Conservation (phyloP, 352 stramenopile species). For the Globisporangium middletonii region DNA sequence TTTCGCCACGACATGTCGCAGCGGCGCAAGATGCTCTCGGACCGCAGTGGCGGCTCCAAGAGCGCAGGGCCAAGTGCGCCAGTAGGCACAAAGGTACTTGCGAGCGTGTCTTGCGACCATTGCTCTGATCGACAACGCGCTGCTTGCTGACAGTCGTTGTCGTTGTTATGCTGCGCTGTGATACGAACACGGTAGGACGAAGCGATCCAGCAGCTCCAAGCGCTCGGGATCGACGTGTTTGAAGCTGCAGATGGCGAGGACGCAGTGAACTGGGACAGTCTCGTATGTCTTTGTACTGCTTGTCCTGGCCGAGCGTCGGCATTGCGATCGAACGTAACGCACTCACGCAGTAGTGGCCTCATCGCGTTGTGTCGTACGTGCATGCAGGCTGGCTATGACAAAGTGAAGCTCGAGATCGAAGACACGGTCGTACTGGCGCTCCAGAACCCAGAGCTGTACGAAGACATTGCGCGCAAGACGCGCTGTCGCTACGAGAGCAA, state of each 20-base stretch:
- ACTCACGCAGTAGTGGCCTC: too few relatives aligned
- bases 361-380: neutral
- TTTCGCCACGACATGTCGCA: constrained; percentile 64
- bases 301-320: neutral
- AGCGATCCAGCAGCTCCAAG: constrained; percentile 74
- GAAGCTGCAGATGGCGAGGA: constrained; percentile 52
- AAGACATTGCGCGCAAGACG: constrained; percentile 87
- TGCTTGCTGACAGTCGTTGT: neutral
- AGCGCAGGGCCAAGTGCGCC: neutral
- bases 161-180: constrained; percentile 1
- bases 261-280: constrained; percentile 73
- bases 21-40: constrained; percentile 46
- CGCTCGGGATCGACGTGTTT: constrained; percentile 78
- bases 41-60: constrained; percentile 12
- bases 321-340: too few relatives aligned
- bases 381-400: constrained; percentile 83
- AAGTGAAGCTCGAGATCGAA: constrained; percentile 90
- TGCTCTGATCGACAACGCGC: too few relatives aligned
- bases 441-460: constrained; percentile 89
- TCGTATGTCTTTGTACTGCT: constrained; percentile 31
- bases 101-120: neutral
- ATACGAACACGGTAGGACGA: constrained; percentile 37
- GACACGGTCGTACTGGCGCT: constrained; percentile 90
- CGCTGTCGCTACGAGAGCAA: constrained; percentile 87
- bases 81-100: constrained; percentile 36